A percentile compares a stretch with the other conserved stretches of the same genome.
Conservation (phyloP, 257 asterid species). For the Salvia rosmarinus region DNA sequence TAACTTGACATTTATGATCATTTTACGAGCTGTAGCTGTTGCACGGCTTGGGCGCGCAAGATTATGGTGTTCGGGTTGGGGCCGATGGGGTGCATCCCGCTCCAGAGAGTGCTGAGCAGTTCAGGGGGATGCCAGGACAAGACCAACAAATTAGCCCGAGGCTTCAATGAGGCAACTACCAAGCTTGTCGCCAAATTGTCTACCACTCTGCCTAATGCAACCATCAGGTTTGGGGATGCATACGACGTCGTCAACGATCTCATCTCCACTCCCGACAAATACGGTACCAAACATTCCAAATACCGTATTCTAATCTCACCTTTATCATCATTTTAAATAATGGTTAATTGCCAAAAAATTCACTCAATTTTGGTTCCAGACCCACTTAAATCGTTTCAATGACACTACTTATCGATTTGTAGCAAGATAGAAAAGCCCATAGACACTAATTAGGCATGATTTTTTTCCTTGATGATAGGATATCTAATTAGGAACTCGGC, state of each 20-base stretch:
- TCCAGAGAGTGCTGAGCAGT: conserved; percentile 73
- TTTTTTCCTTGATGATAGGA: too few relatives aligned
- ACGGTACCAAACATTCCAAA: conserved; percentile 42
- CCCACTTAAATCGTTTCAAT: too few relatives aligned
- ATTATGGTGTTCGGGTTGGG: conserved; percentile 88
- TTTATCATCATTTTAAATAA: too few relatives aligned
- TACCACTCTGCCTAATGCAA: conserved; percentile 64
- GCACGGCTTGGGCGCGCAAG: conserved; percentile 69
- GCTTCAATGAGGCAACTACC: conserved; percentile 59
- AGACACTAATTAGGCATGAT: too few relatives aligned
- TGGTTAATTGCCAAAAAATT: too few relatives aligned
- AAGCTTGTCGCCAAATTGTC: conserved; percentile 50
- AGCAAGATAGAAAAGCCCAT: too few relatives aligned
- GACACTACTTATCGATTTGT: too few relatives aligned
- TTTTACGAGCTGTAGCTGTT: conserved; percentile 40
- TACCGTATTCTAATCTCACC: too few relatives aligned
- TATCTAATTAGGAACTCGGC: too few relatives aligned
- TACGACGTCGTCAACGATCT: conserved; percentile 81
- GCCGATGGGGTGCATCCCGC: conserved; percentile 97
- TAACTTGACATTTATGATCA: too few relatives aligned
- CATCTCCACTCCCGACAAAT: conserved; percentile 60
- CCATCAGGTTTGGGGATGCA: conserved; percentile 75
- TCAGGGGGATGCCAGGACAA: conserved; percentile 72
- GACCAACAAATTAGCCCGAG: conserved; percentile 69
- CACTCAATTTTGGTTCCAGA: too few relatives aligned